These are phyloP conservation scores for Trametes gibbosa DNA, from an alignment of 768 basidiomycete genomes.

Conservation along the genomic window DNA sequence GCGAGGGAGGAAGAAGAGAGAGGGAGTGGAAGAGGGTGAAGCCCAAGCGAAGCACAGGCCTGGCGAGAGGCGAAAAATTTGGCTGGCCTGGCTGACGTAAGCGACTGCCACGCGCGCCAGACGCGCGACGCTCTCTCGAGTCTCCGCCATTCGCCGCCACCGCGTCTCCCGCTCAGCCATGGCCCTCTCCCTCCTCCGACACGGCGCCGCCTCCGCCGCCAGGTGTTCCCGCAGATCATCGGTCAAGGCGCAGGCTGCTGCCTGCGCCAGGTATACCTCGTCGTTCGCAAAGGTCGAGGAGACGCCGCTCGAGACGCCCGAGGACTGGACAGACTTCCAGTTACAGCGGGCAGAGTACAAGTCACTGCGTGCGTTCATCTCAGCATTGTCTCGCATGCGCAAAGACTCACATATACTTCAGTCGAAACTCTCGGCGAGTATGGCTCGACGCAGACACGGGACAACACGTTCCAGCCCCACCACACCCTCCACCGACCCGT, in stretches of 20 bases:
- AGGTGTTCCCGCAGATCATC: slow-evolving; percentile 14
- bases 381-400: background rate
- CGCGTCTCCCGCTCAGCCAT: slow-evolving; percentile 31
- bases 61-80: slow-evolving; percentile 38
- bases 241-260: background rate
- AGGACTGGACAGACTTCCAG: slow-evolving; percentile 69
- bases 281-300: slow-evolving; percentile 14
- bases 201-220: slow-evolving; percentile 18
- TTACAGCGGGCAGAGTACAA: slow-evolving; percentile 52
- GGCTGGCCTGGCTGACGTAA: slow-evolving; percentile 54
- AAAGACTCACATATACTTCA: slow-evolving; percentile 28
- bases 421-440: slow-evolving; percentile 63
- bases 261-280: slow-evolving; percentile 7
- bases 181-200: slow-evolving; percentile 26
- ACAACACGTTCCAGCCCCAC: slow-evolving; percentile 71
- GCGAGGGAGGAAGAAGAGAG: slow-evolving; percentile 32
- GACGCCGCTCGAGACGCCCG: slow-evolving; percentile 40
- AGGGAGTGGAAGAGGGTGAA: slow-evolving; percentile 19
- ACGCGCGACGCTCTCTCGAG: slow-evolving; percentile 9
- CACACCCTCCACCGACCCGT: slow-evolving; percentile 64
- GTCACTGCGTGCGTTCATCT: slow-evolving; percentile 47
- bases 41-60: slow-evolving; percentile 17
- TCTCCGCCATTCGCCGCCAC: slow-evolving; percentile 26
- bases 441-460: slow-evolving; percentile 73
- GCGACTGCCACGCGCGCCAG: slow-evolving; percentile 25